Percentiles rank a stretch among this genome's conserved stretches.
Conservation (phyloP, 2,329 filamentous ascomycete genomes). For the Cryphonectria parasitica region DNA sequence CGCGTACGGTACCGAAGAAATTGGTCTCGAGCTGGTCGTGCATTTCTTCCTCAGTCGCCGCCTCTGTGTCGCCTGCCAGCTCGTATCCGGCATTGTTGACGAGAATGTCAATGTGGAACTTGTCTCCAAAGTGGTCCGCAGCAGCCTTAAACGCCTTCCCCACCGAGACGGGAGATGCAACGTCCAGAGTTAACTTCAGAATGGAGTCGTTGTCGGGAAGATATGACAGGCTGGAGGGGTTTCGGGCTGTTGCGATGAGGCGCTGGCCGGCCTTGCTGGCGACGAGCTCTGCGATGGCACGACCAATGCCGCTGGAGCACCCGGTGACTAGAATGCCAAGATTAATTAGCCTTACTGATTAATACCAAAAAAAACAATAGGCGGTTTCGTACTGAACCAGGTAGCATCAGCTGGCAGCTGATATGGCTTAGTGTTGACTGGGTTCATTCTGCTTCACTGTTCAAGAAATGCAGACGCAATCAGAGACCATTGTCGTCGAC, state of each 20-base stretch:
- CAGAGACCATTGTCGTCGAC: background rate
- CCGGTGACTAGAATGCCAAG: conserved; percentile 45
- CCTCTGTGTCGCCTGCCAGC: conserved; percentile 41
- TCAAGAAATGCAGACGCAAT: background rate
- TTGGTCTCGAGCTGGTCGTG: conserved; percentile 36
- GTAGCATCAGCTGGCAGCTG: conserved; percentile 40
- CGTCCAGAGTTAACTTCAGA: conserved; percentile 52
- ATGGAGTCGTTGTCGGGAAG: conserved; percentile 42
- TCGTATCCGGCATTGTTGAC: conserved; percentile 48
- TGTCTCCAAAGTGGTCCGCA: conserved; percentile 38
- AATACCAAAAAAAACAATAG: background rate
- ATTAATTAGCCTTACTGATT: background rate
- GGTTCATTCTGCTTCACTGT: conserved; percentile 2
- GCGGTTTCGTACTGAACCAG: conserved; percentile 42
- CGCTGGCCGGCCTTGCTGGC: conserved; percentile 44
- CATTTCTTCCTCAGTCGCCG: conserved; percentile 32
- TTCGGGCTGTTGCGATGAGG: conserved; percentile 54
- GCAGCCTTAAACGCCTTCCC: conserved; percentile 40
- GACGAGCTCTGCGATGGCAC: conserved; percentile 43
- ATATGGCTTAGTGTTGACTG: conserved; percentile 35
- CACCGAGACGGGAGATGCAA: conserved; percentile 46
- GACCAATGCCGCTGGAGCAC: conserved; percentile 54
- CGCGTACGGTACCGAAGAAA: conserved; percentile 36
- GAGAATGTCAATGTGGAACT: conserved; percentile 37
- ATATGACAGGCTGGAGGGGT: conserved; percentile 44